Evolutionary conservation across 352 stramenopile genomes (phyloP), one percentile per base, ranked within the genome.

Genomic region (Pythium chondricola): DNA sequence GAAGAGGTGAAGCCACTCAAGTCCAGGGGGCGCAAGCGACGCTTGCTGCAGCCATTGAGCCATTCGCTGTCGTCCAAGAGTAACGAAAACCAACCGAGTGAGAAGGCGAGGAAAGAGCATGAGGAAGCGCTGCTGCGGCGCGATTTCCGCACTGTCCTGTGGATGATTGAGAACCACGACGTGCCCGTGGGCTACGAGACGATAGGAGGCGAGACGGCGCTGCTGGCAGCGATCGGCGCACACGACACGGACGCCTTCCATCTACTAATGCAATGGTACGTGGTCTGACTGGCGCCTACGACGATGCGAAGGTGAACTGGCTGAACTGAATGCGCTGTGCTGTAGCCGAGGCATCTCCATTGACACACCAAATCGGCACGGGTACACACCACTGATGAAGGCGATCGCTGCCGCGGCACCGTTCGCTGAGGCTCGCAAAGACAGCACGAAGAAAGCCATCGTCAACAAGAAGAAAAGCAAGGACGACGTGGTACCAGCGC

Each of bases 361-460:
- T 37, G 61, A 87, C 39, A 53, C 44, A 4, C 40, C 49, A 17
- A 91, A 74, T 41, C 50, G 56, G 21, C 69, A 75, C 26, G 77
- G 80, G 4, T 86, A 83, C 52, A 88, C 80, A 8, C 63, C 77
- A 22, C 50, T 91, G 17, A 91, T 89, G 74, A 88, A 87, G 46
- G 74, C 80, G 11, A 72, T 88, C 24, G 75, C 74, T 1, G 67
- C 61, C 6, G 70, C 71, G 6, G 55, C 68, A 0, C 59, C 62
- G 7, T 62, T 63, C 36, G 51, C 65, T 3, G 47, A 59, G 29
- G 4, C 31, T 4, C 9, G 13, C 17, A 38, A 54, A 21, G 47
- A 51, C 13, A 44, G 24, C 8, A 9, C 13, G 3, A 43, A 29
- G 14, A n/a, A 26, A 14, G 7, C 26, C 3, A 33, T 30, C 7